Evolutionary conservation across 306 rosid genomes (phyloP).

Genomic region (Pterocarpus santalinus): DNA sequence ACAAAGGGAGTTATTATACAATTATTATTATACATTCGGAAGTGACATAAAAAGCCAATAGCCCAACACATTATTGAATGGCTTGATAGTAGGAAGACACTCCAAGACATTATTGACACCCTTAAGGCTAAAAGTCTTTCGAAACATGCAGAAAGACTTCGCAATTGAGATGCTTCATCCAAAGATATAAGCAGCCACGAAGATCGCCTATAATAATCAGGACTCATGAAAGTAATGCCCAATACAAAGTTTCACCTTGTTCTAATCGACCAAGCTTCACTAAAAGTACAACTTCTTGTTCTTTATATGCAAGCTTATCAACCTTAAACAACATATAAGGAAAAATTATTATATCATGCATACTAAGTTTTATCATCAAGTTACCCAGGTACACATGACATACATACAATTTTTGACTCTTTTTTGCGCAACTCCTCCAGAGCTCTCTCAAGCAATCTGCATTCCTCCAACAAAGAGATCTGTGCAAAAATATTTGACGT

Average conservation of each 20-base stretch:
- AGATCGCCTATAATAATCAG: constrained; percentile 90
- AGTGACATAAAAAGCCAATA: background rate
- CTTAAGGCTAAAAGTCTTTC: background rate
- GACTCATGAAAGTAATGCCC: constrained; percentile 82
- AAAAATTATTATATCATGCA: constrained; percentile 41
- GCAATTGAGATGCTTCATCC: constrained; percentile 25
- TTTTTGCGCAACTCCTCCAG: constrained; percentile 84
- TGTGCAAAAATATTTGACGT: constrained; percentile 41
- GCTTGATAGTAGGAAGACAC: background rate
- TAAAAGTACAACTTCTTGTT: constrained; percentile 90
- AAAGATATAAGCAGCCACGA: constrained; percentile 19
- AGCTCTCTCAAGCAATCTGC: constrained; percentile 81
- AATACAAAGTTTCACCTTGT: constrained; percentile 77
- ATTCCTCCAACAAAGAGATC: constrained; percentile 91
- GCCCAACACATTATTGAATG: background rate
- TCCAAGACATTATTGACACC: background rate
- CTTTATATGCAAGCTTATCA: constrained; percentile 83
- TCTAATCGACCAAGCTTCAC: constrained; percentile 82
- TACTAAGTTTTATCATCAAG: constrained; percentile 29
- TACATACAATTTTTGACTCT: constrained; percentile 81
- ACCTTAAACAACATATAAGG: constrained; percentile 61
- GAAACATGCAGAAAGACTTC: constrained; percentile 2
- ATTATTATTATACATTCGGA: background rate
- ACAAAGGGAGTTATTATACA: background rate
- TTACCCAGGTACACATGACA: constrained; percentile 41